A percentile compares a stretch with the other conserved stretches of the same genome.
These are phyloP conservation scores for Xylariaceae sp. DNA, from an alignment of 2,329 filamentous ascomycete genomes.

Conservation along the genomic window DNA sequence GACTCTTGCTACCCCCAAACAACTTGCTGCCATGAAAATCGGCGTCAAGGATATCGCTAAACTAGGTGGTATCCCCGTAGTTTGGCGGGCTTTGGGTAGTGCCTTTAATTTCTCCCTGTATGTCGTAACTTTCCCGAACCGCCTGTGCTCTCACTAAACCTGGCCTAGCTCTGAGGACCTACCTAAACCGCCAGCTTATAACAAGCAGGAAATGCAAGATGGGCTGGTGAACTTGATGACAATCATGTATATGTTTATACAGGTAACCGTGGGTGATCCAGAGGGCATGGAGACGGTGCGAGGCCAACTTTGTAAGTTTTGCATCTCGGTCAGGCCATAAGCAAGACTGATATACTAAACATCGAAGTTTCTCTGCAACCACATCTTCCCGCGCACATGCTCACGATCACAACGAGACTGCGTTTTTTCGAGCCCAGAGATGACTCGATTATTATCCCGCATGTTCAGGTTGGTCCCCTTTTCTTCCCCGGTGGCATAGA, in stretches of 20 bases:
- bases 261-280: constrained; percentile 49
- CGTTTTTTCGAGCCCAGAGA: constrained; percentile 40
- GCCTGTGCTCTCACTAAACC: constrained; percentile 28
- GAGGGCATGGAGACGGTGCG: constrained; percentile 43
- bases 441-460: constrained; percentile 39
- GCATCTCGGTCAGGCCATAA: background rate
- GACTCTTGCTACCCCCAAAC: constrained; percentile 46
- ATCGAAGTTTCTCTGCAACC: constrained; percentile 54
- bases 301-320: constrained; percentile 45
- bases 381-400: constrained; percentile 64
- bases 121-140: constrained; percentile 22
- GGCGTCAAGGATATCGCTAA: constrained; percentile 48
- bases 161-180: constrained; percentile 42
- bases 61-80: constrained; percentile 43
- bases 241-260: constrained; percentile 55
- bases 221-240: constrained; percentile 59
- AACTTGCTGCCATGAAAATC: constrained; percentile 54
- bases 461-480: constrained; percentile 51
- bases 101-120: constrained; percentile 51
- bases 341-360: constrained; percentile 19
- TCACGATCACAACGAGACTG: constrained; percentile 61
- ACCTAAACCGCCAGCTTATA: constrained; percentile 35
- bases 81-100: constrained; percentile 47
- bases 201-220: constrained; percentile 50
- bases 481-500: background rate